These are phyloP conservation scores for Mikania micrantha DNA, from an alignment of 129 eudicot genomes.

Conservation along the genomic window DNA sequence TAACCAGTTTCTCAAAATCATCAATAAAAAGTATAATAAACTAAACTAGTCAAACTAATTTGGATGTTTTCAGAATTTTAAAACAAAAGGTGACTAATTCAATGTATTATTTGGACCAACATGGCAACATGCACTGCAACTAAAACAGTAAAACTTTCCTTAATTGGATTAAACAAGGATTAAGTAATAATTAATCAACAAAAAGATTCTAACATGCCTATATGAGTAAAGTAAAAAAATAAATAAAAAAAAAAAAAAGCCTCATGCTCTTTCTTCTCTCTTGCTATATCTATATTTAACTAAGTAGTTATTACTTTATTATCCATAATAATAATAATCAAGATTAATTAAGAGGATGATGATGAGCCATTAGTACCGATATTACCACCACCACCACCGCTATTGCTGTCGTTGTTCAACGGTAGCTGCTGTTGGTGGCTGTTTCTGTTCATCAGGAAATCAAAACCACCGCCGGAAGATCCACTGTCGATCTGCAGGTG, in stretches of 20 bases:
- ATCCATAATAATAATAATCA: constrained; percentile 13
- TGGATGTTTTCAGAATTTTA: constrained; percentile 8
- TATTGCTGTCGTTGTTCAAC: neutral
- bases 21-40: no score
- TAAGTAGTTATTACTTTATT: constrained; percentile 14
- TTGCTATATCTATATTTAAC: constrained; percentile 28
- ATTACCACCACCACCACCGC: constrained; percentile 28
- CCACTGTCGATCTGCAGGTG: constrained; percentile 16
- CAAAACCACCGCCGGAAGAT: constrained; percentile 24
- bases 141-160: constrained; percentile 21
- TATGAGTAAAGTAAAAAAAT: constrained; percentile 7
- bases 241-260: neutral
- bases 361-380: constrained; percentile 60
- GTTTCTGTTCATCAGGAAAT: constrained; percentile 9
- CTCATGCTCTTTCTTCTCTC: constrained; percentile 25
- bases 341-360: constrained; percentile 48
- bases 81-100: constrained; percentile 3
- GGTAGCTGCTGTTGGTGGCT: neutral
- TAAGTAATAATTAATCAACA: constrained; percentile 26
- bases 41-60: no score
- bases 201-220: constrained; percentile 12
- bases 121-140: no score
- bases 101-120: neutral
- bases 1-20: no score
- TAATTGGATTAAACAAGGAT: constrained; percentile 26